Conservation (phyloP, 257 asterid species). For the Linaria vulgaris region DNA sequence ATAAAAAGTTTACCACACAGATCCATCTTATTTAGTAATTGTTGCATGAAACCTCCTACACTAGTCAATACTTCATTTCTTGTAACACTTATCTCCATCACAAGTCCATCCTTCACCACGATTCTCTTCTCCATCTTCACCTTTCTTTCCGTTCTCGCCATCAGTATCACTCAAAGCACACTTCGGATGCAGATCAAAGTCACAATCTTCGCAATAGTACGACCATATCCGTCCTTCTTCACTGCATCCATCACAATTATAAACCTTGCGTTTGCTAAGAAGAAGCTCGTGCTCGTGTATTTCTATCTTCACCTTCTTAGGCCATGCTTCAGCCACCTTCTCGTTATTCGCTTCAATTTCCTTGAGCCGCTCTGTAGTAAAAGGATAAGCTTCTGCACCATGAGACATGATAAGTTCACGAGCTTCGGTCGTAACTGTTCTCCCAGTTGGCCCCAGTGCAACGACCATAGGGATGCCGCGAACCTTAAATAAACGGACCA, state of each 20-base stretch:
- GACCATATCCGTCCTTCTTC: slow-evolving; percentile 64
- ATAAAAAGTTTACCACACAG: no score
- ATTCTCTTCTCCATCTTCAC: not conserved
- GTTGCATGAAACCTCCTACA: no score
- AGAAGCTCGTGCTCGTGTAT: slow-evolving; percentile 66
- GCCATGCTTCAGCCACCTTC: slow-evolving; percentile 79
- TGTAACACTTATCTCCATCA: slow-evolving; percentile 48
- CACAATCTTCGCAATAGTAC: slow-evolving; percentile 55
- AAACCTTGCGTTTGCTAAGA: slow-evolving; percentile 43
- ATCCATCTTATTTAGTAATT: no score
- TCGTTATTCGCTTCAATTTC: slow-evolving; percentile 57
- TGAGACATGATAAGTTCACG: slow-evolving; percentile 47
- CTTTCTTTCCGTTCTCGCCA: slow-evolving; percentile 15
- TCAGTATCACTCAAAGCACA: slow-evolving; percentile 49
- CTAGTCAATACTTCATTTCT: slow-evolving; percentile 11
- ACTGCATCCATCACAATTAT: slow-evolving; percentile 60
- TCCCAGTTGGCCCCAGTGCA: slow-evolving; percentile 72
- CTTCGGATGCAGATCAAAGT: slow-evolving; percentile 69
- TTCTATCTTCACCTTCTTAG: slow-evolving; percentile 42
- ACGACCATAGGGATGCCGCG: slow-evolving; percentile 72
- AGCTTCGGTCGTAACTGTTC: slow-evolving; percentile 60
- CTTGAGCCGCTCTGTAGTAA: slow-evolving; percentile 62
- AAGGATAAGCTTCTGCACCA: slow-evolving; percentile 78
- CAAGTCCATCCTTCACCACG: slow-evolving; percentile 47
- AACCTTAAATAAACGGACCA: slow-evolving; percentile 56